These are phyloP conservation scores for Tolypocladium cylindrosporum DNA, from an alignment of 2,329 filamentous ascomycete species.

Conservation along the genomic window DNA sequence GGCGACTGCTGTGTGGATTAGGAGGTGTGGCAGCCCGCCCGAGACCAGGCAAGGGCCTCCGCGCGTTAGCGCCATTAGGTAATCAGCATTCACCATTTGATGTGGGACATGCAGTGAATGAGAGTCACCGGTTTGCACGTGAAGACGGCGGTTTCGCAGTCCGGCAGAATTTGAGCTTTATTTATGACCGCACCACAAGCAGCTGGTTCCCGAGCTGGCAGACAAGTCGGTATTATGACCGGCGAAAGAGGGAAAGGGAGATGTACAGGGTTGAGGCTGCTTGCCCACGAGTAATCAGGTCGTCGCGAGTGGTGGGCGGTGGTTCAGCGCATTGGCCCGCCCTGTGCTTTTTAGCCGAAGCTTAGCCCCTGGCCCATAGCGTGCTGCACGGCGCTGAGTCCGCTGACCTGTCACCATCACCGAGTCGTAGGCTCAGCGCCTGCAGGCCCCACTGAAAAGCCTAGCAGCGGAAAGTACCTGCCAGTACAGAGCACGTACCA, in stretches of 20 bases:
- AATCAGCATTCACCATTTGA: slow-evolving; percentile 8
- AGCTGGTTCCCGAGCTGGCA: neutral
- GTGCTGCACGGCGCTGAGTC: neutral
- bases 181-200: neutral
- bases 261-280: neutral
- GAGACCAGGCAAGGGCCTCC: slow-evolving; percentile 11
- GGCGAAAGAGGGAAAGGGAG: neutral
- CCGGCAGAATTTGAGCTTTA: neutral
- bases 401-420: neutral
- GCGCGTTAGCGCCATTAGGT: slow-evolving; percentile 9
- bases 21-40: slow-evolving; percentile 12
- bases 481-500: neutral
- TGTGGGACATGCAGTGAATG: neutral
- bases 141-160: neutral
- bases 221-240: neutral
- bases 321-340: neutral
- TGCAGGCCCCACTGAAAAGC: neutral
- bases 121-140: neutral
- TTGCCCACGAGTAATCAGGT: neutral
- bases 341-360: neutral
- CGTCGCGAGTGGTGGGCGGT: neutral
- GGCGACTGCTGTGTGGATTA: slow-evolving; percentile 17
- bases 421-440: neutral
- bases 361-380: neutral
- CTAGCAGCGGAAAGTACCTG: neutral